Evolutionary conservation across 176 grass and related monocot species (phyloP).

Genomic region (Raddia distichophylla): DNA sequence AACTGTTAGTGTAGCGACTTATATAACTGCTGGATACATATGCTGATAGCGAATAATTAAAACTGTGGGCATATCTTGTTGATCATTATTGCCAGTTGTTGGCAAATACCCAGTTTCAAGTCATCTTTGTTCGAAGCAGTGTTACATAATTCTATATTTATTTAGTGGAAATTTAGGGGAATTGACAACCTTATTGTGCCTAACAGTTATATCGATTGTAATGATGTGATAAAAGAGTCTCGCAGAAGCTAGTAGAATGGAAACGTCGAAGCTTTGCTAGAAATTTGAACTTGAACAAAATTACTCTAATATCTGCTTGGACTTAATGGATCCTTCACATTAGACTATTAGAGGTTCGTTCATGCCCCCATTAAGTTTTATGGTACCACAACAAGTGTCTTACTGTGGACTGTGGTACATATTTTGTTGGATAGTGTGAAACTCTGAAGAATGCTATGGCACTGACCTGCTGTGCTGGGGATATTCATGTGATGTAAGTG

Average conservation of each 20-base stretch:
- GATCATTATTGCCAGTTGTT: not conserved
- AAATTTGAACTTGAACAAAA: not conserved
- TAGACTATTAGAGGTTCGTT: not conserved
- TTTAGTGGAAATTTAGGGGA: not conserved
- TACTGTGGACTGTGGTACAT: no score
- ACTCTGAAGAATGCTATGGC: not conserved
- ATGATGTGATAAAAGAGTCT: not conserved
- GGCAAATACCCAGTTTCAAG: not conserved
- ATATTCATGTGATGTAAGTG: not conserved
- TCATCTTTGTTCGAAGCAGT: not conserved
- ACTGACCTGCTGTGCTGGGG: not conserved
- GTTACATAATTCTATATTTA: not conserved
- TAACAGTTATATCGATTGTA: not conserved
- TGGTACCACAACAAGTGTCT: not conserved
- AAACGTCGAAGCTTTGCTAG: not conserved
- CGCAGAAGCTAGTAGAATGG: not conserved
- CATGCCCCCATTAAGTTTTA: not conserved
- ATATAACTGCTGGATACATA: not conserved
- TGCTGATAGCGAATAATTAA: not conserved
- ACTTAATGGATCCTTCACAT: not conserved
- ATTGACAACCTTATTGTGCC: not conserved
- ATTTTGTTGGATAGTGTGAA: not conserved
- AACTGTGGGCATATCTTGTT: not conserved
- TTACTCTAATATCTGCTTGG: not conserved
- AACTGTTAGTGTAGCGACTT: not conserved